phyloP scores from a whole-genome alignment of 2,329 filamentous ascomycete genomes.

The Knufia petricola region DNA sequence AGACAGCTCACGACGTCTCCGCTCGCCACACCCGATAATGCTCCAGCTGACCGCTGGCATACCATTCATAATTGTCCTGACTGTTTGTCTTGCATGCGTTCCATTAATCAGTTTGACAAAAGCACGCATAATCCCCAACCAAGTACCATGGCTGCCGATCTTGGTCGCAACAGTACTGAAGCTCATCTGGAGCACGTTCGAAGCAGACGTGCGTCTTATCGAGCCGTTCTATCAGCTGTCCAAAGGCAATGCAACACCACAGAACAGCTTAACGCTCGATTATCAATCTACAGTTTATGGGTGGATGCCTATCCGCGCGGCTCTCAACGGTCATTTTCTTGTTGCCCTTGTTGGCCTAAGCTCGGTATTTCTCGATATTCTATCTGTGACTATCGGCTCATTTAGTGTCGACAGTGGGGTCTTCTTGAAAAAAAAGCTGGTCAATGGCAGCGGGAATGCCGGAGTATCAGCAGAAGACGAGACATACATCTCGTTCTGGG shows the following conservation, averaged over 20 bases:
- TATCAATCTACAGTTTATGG: conserved; percentile 41
- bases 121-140: conserved; percentile 31
- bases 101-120: conserved; percentile 36
- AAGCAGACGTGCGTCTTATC: conserved; percentile 39
- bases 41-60: conserved; percentile 32
- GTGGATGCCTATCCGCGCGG: conserved; percentile 34
- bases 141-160: conserved; percentile 37
- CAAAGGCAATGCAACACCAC: conserved; percentile 34
- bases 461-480: conserved; percentile 30
- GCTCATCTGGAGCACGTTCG: conserved; percentile 39
- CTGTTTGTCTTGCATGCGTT: conserved; percentile 30
- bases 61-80: conserved; percentile 33
- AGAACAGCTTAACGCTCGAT: conserved; percentile 39
- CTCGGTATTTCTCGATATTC: conserved; percentile 36
- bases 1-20: conserved; percentile 24
- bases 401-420: conserved; percentile 37
- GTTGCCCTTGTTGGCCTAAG: conserved; percentile 37
- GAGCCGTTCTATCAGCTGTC: conserved; percentile 41
- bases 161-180: conserved; percentile 37
- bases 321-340: conserved; percentile 36
- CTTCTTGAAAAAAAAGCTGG: conserved; percentile 24
- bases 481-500: conserved; percentile 52
- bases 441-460: conserved; percentile 15
- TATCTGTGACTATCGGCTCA: conserved; percentile 40
- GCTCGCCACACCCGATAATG: conserved; percentile 37